These are phyloP conservation scores for Erigeron canadensis DNA, from an alignment of 129 eudicot species.

Conservation along the genomic window DNA sequence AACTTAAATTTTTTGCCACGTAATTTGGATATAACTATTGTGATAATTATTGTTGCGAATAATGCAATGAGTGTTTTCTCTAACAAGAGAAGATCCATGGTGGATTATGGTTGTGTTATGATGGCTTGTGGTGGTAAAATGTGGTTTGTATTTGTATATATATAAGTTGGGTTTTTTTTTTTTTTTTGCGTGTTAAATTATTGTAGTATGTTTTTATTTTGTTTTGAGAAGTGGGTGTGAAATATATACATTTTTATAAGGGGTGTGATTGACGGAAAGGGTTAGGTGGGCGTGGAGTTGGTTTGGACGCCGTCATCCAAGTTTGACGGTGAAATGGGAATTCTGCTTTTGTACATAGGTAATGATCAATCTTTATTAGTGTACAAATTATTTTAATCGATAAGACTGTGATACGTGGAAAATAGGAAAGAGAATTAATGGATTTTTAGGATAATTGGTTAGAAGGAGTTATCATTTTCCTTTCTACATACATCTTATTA, in stretches of 20 bases:
- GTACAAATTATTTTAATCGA: no score
- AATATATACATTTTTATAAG: conserved; percentile 10
- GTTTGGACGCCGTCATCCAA: conserved; percentile 29
- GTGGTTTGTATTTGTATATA: not conserved
- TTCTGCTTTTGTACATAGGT: not conserved
- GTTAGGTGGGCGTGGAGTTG: conserved; percentile 32
- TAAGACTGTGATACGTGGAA: no score
- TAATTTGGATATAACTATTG: conserved; percentile 64
- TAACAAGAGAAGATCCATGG: conserved; percentile 72
- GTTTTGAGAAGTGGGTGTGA: not conserved
- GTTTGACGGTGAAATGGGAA: conserved; percentile 24
- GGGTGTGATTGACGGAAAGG: conserved; percentile 4
- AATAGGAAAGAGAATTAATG: no score
- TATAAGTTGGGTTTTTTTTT: not conserved
- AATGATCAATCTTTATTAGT: no score
- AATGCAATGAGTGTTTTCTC: conserved; percentile 64
- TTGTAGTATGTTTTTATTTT: not conserved
- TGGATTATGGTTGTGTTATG: conserved; percentile 8
- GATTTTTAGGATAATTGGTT: no score
- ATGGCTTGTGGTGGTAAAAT: not conserved
- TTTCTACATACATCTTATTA: no score
- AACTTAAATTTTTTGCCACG: conserved; percentile 62
- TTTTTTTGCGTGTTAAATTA: not conserved
- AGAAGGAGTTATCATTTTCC: no score
- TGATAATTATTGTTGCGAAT: conserved; percentile 51